Evolutionary conservation across 176 grass and related monocot species (phyloP), one percentile per base, ranked within the genome.

Genomic region (Tuctoria greenei): DNA sequence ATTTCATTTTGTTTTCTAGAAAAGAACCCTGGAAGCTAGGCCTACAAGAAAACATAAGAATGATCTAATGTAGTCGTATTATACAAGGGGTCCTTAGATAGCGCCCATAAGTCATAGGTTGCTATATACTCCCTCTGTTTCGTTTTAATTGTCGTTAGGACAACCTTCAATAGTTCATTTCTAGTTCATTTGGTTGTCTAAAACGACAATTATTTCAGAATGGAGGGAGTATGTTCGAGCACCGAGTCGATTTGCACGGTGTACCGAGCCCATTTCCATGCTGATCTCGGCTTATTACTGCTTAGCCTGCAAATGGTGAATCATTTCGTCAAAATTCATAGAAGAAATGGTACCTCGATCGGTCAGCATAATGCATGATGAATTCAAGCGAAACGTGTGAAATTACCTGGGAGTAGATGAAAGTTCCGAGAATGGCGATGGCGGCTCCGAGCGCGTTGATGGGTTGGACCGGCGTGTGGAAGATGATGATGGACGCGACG

Each of bases 391-490:
- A 59, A 64, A 45, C 38, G 12, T 70, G 75, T 56, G 39, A n/a
- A 80, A 70, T 81, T 83, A 93, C 95, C 78, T 97, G 95, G 34
- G 95, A 97, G 67, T 97, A 97, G 72, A 97, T 81, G 76, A 97
- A 97, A 27, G 95, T 93, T 79, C 95, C 95, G 0, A 97, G 66
- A 28, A 97, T 92, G 26, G 95, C 95, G 50, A 97, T 92, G 67
- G 84, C 86, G 0, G 95, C 95, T 64, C 95, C 95, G 7, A 97
- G 86, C 16, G 95, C 91, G 81, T 97, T 97, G 87, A 92, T 47
- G 59, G 95, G 95, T 72, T 88, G 91, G 21, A 97, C 67, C 13
- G 95, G 95, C 38, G 95, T 97, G 44, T 84, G 91, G 82, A 97
- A 97, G 76, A 97, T 92, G 11, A 97, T 88, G 86, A 97, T 97